Evolutionary conservation across 768 basidiomycete species (phyloP).

Genomic region (Termitomyces sp.): DNA sequence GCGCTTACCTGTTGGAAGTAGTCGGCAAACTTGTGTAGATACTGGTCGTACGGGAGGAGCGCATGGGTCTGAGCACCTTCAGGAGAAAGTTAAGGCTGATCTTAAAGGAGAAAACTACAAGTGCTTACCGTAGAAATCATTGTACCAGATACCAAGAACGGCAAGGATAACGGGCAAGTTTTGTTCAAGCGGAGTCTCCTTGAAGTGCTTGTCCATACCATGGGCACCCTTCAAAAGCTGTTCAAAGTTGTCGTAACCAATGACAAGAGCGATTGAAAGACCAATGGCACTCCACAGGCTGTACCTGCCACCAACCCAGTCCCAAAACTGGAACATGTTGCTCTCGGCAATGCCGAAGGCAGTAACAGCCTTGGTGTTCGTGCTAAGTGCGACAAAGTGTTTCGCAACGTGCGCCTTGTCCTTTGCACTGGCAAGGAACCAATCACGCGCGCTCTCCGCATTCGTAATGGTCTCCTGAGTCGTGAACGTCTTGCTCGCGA

Average conservation of each 20-base stretch:
- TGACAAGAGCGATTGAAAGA: slow-evolving; percentile 86
- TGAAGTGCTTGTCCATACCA: slow-evolving; percentile 98
- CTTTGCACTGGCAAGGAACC: slow-evolving; percentile 85
- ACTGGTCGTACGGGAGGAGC: slow-evolving; percentile 96
- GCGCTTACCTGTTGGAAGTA: slow-evolving; percentile 88
- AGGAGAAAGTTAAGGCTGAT: neutral
- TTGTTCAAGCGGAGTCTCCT: slow-evolving; percentile 76
- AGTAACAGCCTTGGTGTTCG: slow-evolving; percentile 91
- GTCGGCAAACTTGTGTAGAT: slow-evolving; percentile 98
- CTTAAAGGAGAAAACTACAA: neutral
- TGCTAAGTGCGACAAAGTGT: slow-evolving; percentile 98
- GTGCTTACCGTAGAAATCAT: slow-evolving; percentile 85
- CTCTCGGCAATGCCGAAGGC: slow-evolving; percentile 84
- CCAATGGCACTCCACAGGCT: slow-evolving; percentile 98
- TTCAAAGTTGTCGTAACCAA: slow-evolving; percentile 94
- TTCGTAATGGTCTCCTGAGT: slow-evolving; percentile 99
- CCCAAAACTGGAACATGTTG: slow-evolving; percentile 99
- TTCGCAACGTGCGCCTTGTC: slow-evolving; percentile 94
- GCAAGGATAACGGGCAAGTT: slow-evolving; percentile 93
- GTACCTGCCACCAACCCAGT: slow-evolving; percentile 99
- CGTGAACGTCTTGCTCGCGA: slow-evolving; percentile 99
- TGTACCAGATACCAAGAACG: slow-evolving; percentile 95
- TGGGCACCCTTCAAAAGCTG: slow-evolving; percentile 88
- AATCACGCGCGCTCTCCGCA: slow-evolving; percentile 86
- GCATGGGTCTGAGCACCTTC: slow-evolving; percentile 90